Conservation (phyloP, 345 rosid species). For the sweet orange (Citrus sinensis) region DVS_A1.0 CM039161.1:18427501-18428000, state of each 20-base stretch:
- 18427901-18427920: not conserved
- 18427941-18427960: not conserved
- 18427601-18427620: conserved; percentile 8
- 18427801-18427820: conserved; percentile 5
- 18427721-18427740: not conserved
- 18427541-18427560: conserved; percentile 71
- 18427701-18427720: not conserved
- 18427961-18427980: not conserved
- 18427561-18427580: conserved; percentile 59
- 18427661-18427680: conserved; percentile 13
- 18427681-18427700: conserved; percentile 5
- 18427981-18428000: too few relatives aligned
- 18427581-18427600: not conserved
- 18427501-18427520: conserved; percentile 80
- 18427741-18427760: conserved; percentile 10
- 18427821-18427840: conserved; percentile 8
- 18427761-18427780: not conserved
- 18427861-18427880: not conserved
- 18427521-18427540: conserved; percentile 92
- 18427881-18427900: not conserved
- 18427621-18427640: not conserved
- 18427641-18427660: not conserved
- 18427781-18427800: not conserved
- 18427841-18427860: not conserved
- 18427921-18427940: not conserved